phyloP scores from a whole-genome alignment of 2,329 filamentous ascomycete species.

The Coniochaeta sp. region DNA sequence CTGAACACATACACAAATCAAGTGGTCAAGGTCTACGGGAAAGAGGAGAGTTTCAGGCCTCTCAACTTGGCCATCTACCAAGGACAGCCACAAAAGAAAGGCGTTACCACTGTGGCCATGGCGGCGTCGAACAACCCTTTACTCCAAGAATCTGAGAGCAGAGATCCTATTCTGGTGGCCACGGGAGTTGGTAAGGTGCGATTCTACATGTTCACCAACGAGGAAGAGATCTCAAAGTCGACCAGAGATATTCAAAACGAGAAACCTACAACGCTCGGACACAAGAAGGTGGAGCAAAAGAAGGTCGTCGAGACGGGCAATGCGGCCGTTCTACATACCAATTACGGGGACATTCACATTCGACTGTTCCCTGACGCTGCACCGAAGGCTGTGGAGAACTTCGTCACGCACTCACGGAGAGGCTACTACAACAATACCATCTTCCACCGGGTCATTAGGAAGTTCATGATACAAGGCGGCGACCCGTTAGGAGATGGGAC shows the following conservation, averaged over 20 bases:
- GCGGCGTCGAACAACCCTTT: conserved; percentile 91
- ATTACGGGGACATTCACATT: conserved; percentile 86
- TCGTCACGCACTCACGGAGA: conserved; percentile 80
- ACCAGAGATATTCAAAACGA: conserved; percentile 92
- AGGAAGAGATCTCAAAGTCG: conserved; percentile 73
- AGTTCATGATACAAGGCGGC: conserved; percentile 94
- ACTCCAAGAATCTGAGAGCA: conserved; percentile 80
- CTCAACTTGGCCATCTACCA: conserved; percentile 85
- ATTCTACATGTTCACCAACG: conserved; percentile 98
- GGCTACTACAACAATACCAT: conserved; percentile 98
- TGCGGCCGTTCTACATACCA: conserved; percentile 83
- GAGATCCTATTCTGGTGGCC: conserved; percentile 80
- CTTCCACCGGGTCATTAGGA: conserved; percentile 93
- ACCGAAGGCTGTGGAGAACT: conserved; percentile 94
- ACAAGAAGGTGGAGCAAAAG: conserved; percentile 46
- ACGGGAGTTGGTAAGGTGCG: conserved; percentile 83
- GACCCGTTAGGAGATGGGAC: conserved; percentile 86
- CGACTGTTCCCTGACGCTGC: conserved; percentile 89
- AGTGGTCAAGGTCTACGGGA: conserved; percentile 82
- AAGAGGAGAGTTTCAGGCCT: conserved; percentile 80
- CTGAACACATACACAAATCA: conserved; percentile 94
- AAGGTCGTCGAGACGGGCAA: conserved; percentile 68
- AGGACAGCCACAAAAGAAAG: conserved; percentile 90
- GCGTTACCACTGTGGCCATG: conserved; percentile 91
- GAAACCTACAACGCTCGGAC: conserved; percentile 63